phyloP scores from a whole-genome alignment of 2,329 filamentous ascomycete genomes.

The Cordyceps cicadae region DNA sequence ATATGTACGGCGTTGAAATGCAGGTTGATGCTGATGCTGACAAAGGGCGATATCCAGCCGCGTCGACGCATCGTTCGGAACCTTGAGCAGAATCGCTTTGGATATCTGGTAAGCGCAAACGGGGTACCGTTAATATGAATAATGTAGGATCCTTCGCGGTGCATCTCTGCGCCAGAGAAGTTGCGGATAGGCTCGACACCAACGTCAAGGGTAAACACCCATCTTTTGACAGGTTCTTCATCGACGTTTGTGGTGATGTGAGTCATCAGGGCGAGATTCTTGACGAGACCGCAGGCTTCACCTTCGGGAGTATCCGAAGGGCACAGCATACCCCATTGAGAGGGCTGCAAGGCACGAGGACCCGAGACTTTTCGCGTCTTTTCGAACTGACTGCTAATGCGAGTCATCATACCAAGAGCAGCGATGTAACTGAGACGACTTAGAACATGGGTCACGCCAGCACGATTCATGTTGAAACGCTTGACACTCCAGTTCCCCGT shows the following conservation, averaged over 20 bases:
- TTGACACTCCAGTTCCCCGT: constrained; percentile 98
- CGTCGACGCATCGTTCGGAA: constrained; percentile 83
- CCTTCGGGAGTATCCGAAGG: constrained; percentile 97
- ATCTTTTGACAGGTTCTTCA: constrained; percentile 77
- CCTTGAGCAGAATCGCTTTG: constrained; percentile 74
- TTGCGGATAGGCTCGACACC: constrained; percentile 69
- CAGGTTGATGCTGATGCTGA: constrained; percentile 92
- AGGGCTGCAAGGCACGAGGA: constrained; percentile 89
- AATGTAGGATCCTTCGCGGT: constrained; percentile 73
- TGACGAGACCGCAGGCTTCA: constrained; percentile 94
- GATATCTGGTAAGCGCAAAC: constrained; percentile 75
- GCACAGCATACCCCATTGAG: constrained; percentile 97
- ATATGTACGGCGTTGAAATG: constrained; percentile 90
- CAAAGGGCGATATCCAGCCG: constrained; percentile 89
- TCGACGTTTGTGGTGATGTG: constrained; percentile 97
- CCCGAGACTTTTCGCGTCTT: constrained; percentile 96
- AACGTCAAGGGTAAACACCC: constrained; percentile 79
- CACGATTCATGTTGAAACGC: constrained; percentile 97
- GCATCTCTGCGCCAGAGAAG: constrained; percentile 73
- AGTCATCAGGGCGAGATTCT: constrained; percentile 97
- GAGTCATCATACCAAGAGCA: constrained; percentile 98
- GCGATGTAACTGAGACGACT: constrained; percentile 94
- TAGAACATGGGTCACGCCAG: constrained; percentile 91
- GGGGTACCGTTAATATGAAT: constrained; percentile 96
- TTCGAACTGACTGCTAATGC: constrained; percentile 97